phyloP scores from a whole-genome alignment of 2,329 filamentous ascomycete species.

The Cercospora beticola region DNA sequence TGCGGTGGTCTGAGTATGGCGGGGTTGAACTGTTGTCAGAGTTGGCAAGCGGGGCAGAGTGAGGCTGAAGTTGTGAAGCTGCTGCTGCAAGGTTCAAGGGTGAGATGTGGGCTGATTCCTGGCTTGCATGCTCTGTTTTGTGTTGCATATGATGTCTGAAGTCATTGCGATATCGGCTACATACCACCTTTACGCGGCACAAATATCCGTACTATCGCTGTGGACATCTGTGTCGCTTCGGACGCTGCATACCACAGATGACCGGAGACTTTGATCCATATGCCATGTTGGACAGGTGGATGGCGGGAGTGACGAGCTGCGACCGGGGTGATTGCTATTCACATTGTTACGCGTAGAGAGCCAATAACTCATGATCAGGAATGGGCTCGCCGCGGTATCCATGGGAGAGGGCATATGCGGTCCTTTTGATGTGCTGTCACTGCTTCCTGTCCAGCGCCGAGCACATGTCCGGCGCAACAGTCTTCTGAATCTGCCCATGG shows the following conservation, averaged over 20 bases:
- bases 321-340: neutral
- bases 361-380: neutral
- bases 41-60: constrained; percentile 13
- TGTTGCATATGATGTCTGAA: neutral
- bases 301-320: neutral
- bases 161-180: neutral
- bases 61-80: neutral
- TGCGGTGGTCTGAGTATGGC: neutral
- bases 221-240: neutral
- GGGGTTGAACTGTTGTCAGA: neutral
- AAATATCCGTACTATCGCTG: neutral
- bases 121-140: neutral
- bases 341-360: neutral
- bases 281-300: neutral
- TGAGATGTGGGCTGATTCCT: neutral
- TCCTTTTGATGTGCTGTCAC: neutral
- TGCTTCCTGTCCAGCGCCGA: neutral
- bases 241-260: neutral
- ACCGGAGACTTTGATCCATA: neutral
- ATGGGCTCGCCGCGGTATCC: neutral
- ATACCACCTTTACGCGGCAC: neutral
- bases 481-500: neutral
- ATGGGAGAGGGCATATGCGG: neutral
- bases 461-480: neutral
- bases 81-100: constrained; percentile 1